Conservation (phyloP, 2,329 filamentous ascomycete species). For the Talaromyces sp. region DNA sequence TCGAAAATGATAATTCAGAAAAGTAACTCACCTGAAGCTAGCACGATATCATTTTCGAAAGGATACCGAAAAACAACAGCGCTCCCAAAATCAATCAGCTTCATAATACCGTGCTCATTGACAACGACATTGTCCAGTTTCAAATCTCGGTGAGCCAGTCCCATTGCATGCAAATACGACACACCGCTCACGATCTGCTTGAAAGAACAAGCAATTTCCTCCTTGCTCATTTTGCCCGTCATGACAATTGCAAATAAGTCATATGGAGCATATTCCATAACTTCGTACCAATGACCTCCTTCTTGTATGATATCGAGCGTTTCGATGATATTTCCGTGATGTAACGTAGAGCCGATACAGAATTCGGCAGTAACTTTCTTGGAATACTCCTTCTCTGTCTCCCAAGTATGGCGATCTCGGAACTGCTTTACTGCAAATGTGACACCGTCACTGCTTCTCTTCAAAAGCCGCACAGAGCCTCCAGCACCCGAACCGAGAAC, state of each 20-base stretch:
- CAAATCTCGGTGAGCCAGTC: constrained; percentile 87
- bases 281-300: constrained; percentile 92
- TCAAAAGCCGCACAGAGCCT: constrained; percentile 91
- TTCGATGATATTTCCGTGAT: constrained; percentile 98
- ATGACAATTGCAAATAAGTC: constrained; percentile 98
- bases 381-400: constrained; percentile 91
- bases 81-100: constrained; percentile 98
- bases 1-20: neutral
- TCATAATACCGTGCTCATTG: constrained; percentile 95
- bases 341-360: constrained; percentile 92
- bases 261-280: constrained; percentile 97
- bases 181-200: constrained; percentile 94
- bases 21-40: constrained; percentile 67
- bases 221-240: constrained; percentile 93
- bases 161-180: constrained; percentile 91
- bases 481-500: constrained; percentile 92
- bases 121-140: constrained; percentile 98
- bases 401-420: constrained; percentile 83
- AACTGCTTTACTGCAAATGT: constrained; percentile 99
- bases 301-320: constrained; percentile 96
- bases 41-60: constrained; percentile 84
- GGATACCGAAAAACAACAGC: constrained; percentile 97
- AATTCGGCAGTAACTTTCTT: constrained; percentile 99
- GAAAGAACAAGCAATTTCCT: constrained; percentile 88
- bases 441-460: constrained; percentile 83